Conservation (phyloP, 2,329 filamentous ascomycete species). For the Tolypocladium ovalisporum region DNA sequence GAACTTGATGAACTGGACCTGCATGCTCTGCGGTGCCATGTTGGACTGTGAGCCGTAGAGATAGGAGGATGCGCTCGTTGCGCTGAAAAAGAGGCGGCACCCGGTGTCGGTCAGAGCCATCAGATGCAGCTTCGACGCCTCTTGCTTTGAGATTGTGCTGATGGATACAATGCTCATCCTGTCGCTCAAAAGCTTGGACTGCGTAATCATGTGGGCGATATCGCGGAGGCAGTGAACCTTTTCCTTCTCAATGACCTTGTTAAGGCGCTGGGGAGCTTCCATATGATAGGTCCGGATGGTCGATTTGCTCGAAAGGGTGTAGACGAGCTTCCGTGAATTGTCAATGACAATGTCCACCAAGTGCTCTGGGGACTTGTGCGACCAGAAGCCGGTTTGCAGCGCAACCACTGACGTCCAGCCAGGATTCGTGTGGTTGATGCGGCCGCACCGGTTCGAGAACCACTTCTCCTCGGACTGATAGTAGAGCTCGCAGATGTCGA, state of each 20-base stretch:
- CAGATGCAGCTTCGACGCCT: slow-evolving; percentile 75
- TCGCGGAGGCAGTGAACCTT: slow-evolving; percentile 53
- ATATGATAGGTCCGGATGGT: slow-evolving; percentile 90
- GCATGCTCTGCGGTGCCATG: slow-evolving; percentile 80
- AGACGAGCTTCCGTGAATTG: slow-evolving; percentile 77
- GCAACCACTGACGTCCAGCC: slow-evolving; percentile 56
- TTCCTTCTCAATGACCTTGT: slow-evolving; percentile 55
- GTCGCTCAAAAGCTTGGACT: slow-evolving; percentile 58
- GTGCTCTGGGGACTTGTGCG: slow-evolving; percentile 44
- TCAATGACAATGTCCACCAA: slow-evolving; percentile 77
- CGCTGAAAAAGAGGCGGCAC: slow-evolving; percentile 84
- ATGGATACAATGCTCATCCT: slow-evolving; percentile 71
- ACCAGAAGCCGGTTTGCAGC: slow-evolving; percentile 38
- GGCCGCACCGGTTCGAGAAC: slow-evolving; percentile 83
- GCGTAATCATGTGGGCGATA: slow-evolving; percentile 76
- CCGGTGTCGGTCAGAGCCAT: slow-evolving; percentile 87
- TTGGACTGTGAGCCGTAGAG: slow-evolving; percentile 49
- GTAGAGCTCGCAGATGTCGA: slow-evolving; percentile 85
- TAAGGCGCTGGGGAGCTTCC: slow-evolving; percentile 51
- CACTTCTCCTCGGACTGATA: slow-evolving; percentile 97
- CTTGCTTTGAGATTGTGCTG: slow-evolving; percentile 67
- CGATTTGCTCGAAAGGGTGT: slow-evolving; percentile 79
- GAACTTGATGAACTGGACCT: slow-evolving; percentile 93
- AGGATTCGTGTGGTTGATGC: slow-evolving; percentile 75
- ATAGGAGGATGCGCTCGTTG: slow-evolving; percentile 66